Conservation (phyloP, 345 rosid genomes). For the Boechera divaricarpa region DNA sequence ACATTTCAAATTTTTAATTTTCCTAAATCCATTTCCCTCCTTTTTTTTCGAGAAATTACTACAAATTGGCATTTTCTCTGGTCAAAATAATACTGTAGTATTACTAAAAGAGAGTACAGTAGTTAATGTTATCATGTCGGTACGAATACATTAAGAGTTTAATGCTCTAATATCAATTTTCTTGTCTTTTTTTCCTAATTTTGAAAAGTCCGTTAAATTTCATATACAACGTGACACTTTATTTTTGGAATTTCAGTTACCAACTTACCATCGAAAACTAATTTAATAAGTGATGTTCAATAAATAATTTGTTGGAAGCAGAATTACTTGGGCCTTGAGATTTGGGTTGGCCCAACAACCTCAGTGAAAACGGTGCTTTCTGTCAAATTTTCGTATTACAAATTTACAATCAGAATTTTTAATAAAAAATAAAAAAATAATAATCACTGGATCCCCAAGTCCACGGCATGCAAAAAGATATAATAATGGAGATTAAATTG, state of each 20-base stretch:
- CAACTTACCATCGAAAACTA: conserved; percentile 3
- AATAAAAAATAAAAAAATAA: too few relatives aligned
- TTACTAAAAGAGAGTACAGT: neutral
- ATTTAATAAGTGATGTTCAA: neutral
- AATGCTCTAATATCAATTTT: neutral
- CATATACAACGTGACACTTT: conserved; percentile 15
- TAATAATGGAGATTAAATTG: too few relatives aligned
- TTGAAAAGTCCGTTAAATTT: conserved; percentile 14
- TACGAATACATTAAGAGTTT: conserved; percentile 23
- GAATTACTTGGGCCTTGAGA: conserved; percentile 8
- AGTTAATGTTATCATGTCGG: conserved; percentile 27
- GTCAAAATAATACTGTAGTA: too few relatives aligned
- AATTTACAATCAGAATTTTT: too few relatives aligned
- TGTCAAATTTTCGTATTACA: too few relatives aligned
- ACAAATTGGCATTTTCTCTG: neutral
- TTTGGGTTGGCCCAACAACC: neutral
- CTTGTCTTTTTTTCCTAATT: neutral
- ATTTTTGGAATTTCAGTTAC: conserved; percentile 5
- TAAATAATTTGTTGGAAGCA: neutral
- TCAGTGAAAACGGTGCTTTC: too few relatives aligned
- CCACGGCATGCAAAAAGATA: too few relatives aligned
- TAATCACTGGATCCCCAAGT: too few relatives aligned
- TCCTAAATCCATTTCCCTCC: neutral
- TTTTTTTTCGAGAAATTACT: conserved; percentile 3
- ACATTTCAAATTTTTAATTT: conserved; percentile 21